A percentile compares a stretch with the other conserved stretches of the same genome.
Conservation (phyloP, 495 filamentous ascomycete species). For the Penicillium atrosanguineum region DNA sequence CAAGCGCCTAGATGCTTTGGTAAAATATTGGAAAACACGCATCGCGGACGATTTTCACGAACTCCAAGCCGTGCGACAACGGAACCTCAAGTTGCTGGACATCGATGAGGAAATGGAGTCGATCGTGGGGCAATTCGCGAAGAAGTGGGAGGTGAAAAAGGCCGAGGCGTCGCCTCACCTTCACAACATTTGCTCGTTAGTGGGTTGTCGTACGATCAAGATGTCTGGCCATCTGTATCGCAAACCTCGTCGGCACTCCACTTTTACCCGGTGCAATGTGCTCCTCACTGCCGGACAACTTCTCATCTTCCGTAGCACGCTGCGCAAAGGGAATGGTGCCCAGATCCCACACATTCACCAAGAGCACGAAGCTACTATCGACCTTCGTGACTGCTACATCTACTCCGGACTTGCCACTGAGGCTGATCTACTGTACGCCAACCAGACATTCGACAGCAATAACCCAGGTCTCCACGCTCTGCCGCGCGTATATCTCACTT, state of each 20-base stretch:
- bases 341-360: constrained; percentile 63
- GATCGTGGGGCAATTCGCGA: constrained; percentile 62
- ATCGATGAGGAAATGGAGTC: constrained; percentile 74
- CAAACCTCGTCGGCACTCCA: constrained; percentile 62
- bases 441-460: constrained; percentile 68
- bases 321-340: constrained; percentile 56
- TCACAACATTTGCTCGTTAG: constrained; percentile 68
- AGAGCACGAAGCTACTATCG: constrained; percentile 55
- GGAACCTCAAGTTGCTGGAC: constrained; percentile 61
- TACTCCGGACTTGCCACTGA: constrained; percentile 69
- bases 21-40: constrained; percentile 66
- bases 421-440: constrained; percentile 64
- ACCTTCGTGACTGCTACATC: constrained; percentile 68
- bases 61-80: constrained; percentile 52
- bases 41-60: constrained; percentile 54
- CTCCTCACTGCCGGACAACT: constrained; percentile 64
- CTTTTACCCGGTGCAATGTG: constrained; percentile 61
- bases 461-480: constrained; percentile 62
- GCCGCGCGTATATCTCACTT: constrained; percentile 59
- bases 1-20: constrained; percentile 53
- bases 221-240: constrained; percentile 65
- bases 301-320: constrained; percentile 60
- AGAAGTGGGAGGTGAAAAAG: constrained; percentile 72
- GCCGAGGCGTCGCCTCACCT: constrained; percentile 62
- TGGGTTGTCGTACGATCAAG: constrained; percentile 65